Evolutionary conservation across 805 yeast species (phyloP).

Genomic region (Candida hungchunana): DNA sequence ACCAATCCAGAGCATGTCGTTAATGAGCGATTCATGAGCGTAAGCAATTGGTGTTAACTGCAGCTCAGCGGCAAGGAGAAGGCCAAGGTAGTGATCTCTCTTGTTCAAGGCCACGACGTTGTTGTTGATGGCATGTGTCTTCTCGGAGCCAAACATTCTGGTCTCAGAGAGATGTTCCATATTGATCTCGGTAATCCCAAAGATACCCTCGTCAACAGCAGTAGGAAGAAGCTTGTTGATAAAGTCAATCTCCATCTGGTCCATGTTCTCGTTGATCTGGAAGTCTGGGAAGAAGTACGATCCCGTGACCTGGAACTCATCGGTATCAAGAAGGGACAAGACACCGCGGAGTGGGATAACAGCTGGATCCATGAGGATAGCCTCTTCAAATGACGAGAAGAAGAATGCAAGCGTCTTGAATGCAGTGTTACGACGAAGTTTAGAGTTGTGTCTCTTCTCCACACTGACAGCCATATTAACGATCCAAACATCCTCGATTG

Average conservation of each 20-base stretch:
- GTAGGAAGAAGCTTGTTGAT: slow-evolving; percentile 15
- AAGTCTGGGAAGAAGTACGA: slow-evolving; percentile 43
- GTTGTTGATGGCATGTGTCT: slow-evolving; percentile 16
- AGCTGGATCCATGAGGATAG: slow-evolving; percentile 52
- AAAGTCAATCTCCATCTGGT: slow-evolving; percentile 4
- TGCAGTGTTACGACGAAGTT: slow-evolving; percentile 29
- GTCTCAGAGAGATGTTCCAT: background rate
- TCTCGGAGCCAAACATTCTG: slow-evolving; percentile 28
- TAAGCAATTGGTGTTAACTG: slow-evolving; percentile 17
- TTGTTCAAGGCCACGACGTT: slow-evolving; percentile 15
- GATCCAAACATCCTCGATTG: slow-evolving; percentile 29
- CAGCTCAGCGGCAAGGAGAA: slow-evolving; percentile 21
- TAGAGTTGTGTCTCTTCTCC: slow-evolving; percentile 3
- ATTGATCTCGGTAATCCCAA: slow-evolving; percentile 8
- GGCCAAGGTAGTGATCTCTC: slow-evolving; percentile 21
- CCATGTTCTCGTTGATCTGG: slow-evolving; percentile 4
- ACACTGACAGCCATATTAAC: slow-evolving; percentile 21
- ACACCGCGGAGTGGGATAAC: slow-evolving; percentile 40
- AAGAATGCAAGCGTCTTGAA: slow-evolving; percentile 49
- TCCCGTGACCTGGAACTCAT: slow-evolving; percentile 31
- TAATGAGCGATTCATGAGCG: slow-evolving; percentile 26
- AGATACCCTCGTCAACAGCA: slow-evolving; percentile 13
- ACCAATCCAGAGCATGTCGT: slow-evolving; percentile 32
- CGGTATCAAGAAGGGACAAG: slow-evolving; percentile 30
- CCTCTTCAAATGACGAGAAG: slow-evolving; percentile 50